phyloP scores from a whole-genome alignment of 148 eudicot genomes.

The Rhododendron griersonianum region DNA sequence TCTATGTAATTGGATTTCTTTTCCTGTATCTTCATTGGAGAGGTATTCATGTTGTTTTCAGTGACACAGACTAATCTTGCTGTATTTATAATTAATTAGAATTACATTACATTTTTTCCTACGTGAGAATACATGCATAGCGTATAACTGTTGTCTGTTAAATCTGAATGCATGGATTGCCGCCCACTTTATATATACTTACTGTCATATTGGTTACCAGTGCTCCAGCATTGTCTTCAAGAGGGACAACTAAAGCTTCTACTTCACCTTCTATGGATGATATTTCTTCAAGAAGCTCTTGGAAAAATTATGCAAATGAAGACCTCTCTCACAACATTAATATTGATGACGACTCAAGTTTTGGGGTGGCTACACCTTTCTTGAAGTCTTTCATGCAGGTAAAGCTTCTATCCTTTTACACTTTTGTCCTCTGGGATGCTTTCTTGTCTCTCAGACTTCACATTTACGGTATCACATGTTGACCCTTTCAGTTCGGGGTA shows the following conservation, averaged over 20 bases:
- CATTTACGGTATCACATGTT: neutral
- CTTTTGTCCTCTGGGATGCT: neutral
- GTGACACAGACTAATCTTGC: neutral
- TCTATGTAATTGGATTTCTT: neutral
- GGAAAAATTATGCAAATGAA: conserved; percentile 62
- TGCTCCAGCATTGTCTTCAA: conserved; percentile 88
- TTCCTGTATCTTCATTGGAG: neutral
- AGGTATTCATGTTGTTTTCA: neutral
- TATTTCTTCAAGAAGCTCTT: conserved; percentile 61
- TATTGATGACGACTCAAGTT: conserved; percentile 67
- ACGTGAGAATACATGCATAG: neutral
- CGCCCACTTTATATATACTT: neutral
- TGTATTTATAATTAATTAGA: neutral
- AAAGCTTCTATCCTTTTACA: conserved; percentile 3
- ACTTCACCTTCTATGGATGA: conserved; percentile 51
- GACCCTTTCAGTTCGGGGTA: neutral
- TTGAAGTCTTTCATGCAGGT: conserved; percentile 97
- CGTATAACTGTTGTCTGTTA: neutral
- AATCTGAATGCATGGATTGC: neutral
- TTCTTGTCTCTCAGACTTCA: neutral
- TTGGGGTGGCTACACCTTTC: conserved; percentile 86
- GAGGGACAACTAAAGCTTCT: conserved; percentile 57
- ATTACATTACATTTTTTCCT: neutral
- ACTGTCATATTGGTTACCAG: conserved; percentile 30
- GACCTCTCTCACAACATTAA: conserved; percentile 60